Base-by-base conservation (phyloP, 306 rosid species). In the Castanea crenata region DNA sequence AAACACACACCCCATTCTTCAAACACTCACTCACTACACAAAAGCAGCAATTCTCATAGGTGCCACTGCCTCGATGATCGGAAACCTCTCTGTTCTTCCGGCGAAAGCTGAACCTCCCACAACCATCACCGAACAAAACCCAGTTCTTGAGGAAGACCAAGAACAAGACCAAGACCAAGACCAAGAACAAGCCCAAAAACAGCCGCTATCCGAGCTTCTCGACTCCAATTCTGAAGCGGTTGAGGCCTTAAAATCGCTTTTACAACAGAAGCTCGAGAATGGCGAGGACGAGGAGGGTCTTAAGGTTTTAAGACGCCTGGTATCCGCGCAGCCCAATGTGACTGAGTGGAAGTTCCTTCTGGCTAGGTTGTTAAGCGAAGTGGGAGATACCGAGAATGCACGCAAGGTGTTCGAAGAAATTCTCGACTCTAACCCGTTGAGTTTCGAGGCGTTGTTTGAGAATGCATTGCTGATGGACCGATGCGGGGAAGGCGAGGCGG, bases 401-500 rank as follows among this genome's bases (percentile, higher is more conserved):
- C 88, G 92, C 15, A 62, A 74, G 1, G 81, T 86, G 86, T 94
- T 91, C 62, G 95, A 92, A 19, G 93, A 91, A 62, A 82, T 94
- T 44, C 79, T 94, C 6, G 76, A 83, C 5, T 35, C 29, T 5
- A 84, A 87, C 71, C 97, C 99, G 4, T 49, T 92, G 4, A 87
- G 90, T 0, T 92, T 90, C 35, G 99, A 94, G 82, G 97, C 95
- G 1, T 76, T 92, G 78, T 94, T 94, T 25, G 99, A 92, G 80
- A 94, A 94, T 34, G 93, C 97, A 6, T 59, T 92, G 79, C 78
- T 94, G 32, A 88, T 94, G 97, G 99, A 94, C 79, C 91, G 92
- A 41, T 69, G 74, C n/a, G 97, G 97, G 74, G 91, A 92, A 78
- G 91, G 95, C 1, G 93, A 88, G 65, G 89, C 88, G 0, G 95